Evolutionary conservation across 805 yeast species (phyloP).

Genomic region (Candida glaebosa): DNA sequence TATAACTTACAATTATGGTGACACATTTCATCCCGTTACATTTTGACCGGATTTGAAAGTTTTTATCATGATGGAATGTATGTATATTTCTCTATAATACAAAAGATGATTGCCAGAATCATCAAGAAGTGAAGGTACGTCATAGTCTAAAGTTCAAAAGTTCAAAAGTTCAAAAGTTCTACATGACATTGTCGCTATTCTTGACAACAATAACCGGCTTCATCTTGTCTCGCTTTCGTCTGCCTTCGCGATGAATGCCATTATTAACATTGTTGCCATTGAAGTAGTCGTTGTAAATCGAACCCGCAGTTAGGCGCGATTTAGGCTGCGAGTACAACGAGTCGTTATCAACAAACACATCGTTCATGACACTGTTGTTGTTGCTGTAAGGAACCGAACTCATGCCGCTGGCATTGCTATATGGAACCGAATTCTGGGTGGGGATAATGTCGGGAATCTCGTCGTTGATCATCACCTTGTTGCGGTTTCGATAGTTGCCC

Average conservation of each 20-base stretch:
- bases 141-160: no score
- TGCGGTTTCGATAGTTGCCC: not conserved
- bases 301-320: not conserved
- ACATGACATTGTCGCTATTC: not conserved
- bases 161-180: no score
- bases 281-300: not conserved
- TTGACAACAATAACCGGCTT: not conserved
- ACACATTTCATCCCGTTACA: no score
- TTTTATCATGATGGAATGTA: no score
- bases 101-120: no score
- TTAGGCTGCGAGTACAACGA: not conserved
- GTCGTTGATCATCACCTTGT: not conserved
- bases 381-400: not conserved
- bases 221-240: not conserved
- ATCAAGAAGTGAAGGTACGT: no score
- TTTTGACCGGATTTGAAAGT: no score
- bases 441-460: not conserved
- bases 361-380: not conserved
- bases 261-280: not conserved
- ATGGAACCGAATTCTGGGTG: not conserved
- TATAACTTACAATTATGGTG: no score
- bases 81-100: no score
- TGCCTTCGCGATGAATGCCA: not conserved
- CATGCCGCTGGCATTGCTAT: not conserved
- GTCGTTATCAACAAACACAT: constrained; percentile 1